These are phyloP conservation scores for Leccinum ochraceum DNA, from an alignment of 768 basidiomycete species.

Conservation along the genomic window DNA sequence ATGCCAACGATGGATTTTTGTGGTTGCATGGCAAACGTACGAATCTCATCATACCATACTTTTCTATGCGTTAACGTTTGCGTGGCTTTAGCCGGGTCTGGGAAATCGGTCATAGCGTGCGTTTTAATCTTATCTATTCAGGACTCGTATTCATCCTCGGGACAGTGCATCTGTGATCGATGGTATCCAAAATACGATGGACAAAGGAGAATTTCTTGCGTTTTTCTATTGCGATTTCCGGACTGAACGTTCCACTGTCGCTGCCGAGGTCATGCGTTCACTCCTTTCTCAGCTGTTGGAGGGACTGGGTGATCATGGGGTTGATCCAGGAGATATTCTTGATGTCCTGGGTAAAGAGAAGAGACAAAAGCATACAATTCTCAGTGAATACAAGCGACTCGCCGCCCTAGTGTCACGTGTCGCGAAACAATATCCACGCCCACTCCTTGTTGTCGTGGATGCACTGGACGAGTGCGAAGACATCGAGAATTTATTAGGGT, in stretches of 20 bases:
- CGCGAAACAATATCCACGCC: background rate
- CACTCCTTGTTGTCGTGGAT: constrained; percentile 12
- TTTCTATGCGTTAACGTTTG: background rate
- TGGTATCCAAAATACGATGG: background rate
- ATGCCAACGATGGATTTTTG: background rate
- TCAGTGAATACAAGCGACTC: background rate
- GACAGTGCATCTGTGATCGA: background rate
- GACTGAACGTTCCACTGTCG: background rate
- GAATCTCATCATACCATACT: background rate
- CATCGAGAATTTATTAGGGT: constrained; percentile 1
- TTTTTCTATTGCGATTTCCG: background rate
- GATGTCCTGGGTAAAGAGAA: background rate
- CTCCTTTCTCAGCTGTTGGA: background rate
- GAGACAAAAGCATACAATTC: background rate
- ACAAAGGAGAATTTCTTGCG: background rate
- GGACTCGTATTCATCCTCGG: background rate
- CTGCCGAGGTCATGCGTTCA: background rate
- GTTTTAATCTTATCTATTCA: background rate
- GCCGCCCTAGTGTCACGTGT: background rate
- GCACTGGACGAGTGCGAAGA: constrained; percentile 22
- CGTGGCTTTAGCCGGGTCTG: background rate
- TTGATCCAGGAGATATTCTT: background rate
- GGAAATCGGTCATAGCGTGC: background rate
- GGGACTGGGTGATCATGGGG: background rate
- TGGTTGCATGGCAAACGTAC: background rate